Percentiles rank a stretch among this genome's conserved stretches.
Conservation (phyloP, 1,284 basidiomycete genomes). For the Veloporphyrellus conicus region DNA sequence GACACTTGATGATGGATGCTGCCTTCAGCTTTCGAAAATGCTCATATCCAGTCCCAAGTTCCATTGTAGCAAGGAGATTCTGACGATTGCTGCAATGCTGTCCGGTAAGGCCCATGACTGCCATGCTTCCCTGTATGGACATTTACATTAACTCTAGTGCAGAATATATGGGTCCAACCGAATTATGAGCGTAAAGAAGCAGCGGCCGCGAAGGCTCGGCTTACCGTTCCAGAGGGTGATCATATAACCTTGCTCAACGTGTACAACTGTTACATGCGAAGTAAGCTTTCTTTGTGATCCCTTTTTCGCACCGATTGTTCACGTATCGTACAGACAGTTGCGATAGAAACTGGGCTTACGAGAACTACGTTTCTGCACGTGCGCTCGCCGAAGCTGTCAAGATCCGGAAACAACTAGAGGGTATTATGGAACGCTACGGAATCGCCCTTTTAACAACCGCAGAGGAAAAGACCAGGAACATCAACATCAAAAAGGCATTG, state of each 20-base stretch:
- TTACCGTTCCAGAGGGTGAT: constrained; percentile 93
- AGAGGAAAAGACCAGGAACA: constrained; percentile 77
- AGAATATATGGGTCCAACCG: constrained; percentile 91
- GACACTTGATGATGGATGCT: neutral
- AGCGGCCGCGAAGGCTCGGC: constrained; percentile 84
- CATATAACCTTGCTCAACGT: constrained; percentile 95
- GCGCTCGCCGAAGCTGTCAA: constrained; percentile 92
- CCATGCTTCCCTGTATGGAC: neutral
- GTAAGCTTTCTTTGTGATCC: constrained; percentile 41
- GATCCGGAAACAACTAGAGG: constrained; percentile 86
- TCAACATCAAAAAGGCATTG: constrained; percentile 79
- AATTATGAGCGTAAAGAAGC: constrained; percentile 85
- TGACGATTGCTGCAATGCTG: constrained; percentile 94
- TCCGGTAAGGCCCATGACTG: constrained; percentile 54
- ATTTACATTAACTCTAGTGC: constrained; percentile 50
- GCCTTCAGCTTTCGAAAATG: constrained; percentile 78
- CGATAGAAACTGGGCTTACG: constrained; percentile 90
- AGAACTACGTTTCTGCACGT: constrained; percentile 83
- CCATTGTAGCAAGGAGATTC: constrained; percentile 92
- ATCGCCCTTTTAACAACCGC: constrained; percentile 73
- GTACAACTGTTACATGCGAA: constrained; percentile 88
- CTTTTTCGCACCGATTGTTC: neutral
- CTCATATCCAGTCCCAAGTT: constrained; percentile 93
- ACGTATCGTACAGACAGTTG: constrained; percentile 48
- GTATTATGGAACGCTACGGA: constrained; percentile 91